Percentiles rank a stretch among this genome's conserved stretches.
phyloP scores from a whole-genome alignment of 148 eudicot genomes.

The Vaccinium vitisidaea region DNA sequence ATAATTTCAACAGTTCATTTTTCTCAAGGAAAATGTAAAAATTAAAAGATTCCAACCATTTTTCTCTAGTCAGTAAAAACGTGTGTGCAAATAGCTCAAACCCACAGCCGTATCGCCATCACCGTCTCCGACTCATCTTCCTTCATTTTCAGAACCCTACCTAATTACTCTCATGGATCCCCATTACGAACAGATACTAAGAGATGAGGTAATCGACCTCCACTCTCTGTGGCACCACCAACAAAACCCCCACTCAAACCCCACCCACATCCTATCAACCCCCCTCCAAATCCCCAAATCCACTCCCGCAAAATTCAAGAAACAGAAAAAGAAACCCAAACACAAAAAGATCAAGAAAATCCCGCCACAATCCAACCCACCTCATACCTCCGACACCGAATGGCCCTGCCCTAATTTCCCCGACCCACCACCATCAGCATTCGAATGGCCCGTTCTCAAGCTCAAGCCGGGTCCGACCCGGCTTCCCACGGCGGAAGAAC shows the following conservation, averaged over 20 bases:
- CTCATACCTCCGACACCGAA: constrained; percentile 36
- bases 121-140: not conserved
- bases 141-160: not conserved
- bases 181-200: constrained; percentile 35
- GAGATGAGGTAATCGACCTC: constrained; percentile 71
- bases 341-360: not conserved
- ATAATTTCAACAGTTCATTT: no score
- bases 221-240: constrained; percentile 67
- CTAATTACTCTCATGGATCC: constrained; percentile 34
- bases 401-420: constrained; percentile 56
- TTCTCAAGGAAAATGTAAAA: no score
- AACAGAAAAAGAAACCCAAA: not conserved
- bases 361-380: not conserved
- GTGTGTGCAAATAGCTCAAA: no score
- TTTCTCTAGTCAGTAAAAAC: no score
- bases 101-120: not conserved
- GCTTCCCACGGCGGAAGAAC: constrained; percentile 43
- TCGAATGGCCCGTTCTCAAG: constrained; percentile 40
- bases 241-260: constrained; percentile 40
- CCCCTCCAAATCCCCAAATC: constrained; percentile 29
- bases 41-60: no score
- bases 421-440: constrained; percentile 22
- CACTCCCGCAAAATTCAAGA: constrained; percentile 6
- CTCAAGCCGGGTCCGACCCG: constrained; percentile 16
- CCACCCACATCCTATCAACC: constrained; percentile 16